Conservation (phyloP, 176 grass and related monocot species). For the Carex cristatella region DNA sequence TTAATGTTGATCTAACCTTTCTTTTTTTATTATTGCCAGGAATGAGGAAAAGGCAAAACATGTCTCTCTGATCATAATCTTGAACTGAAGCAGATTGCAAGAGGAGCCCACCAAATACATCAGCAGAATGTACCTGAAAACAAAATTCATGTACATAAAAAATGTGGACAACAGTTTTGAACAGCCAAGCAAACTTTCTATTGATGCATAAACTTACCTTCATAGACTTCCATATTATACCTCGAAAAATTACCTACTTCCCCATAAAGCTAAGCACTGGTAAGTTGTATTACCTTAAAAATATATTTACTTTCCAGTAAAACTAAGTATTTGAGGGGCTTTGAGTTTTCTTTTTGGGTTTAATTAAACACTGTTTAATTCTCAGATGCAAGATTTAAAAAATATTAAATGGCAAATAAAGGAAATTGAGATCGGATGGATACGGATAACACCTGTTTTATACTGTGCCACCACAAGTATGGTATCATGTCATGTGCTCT, state of each 20-base stretch:
- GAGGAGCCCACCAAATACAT: constrained; percentile 77
- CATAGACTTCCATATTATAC: constrained; percentile 13
- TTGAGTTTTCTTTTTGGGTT: background rate
- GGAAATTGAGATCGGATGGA: background rate
- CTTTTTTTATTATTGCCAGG: constrained; percentile 67
- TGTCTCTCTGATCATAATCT: constrained; percentile 78
- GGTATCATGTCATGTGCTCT: background rate
- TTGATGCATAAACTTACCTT: background rate
- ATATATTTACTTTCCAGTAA: background rate
- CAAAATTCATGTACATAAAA: constrained; percentile 16
- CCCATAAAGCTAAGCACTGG: background rate
- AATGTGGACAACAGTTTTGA: constrained; percentile 1
- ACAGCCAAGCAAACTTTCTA: background rate
- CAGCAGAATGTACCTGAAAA: constrained; percentile 60
- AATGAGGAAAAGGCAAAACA: constrained; percentile 84
- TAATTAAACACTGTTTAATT: background rate
- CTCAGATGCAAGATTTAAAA: background rate
- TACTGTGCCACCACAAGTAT: constrained; percentile 8
- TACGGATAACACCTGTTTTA: background rate
- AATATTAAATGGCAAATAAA: background rate
- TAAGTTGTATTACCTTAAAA: background rate
- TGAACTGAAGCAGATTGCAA: constrained; percentile 62
- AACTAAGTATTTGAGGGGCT: background rate
- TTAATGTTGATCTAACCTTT: constrained; percentile 26
- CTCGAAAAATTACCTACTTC: background rate